A percentile compares a stretch with the other conserved stretches of the same genome.
Evolutionary conservation across 2,329 filamentous ascomycete species (phyloP).

Genomic region (Cladorrhinum sp.): DNA sequence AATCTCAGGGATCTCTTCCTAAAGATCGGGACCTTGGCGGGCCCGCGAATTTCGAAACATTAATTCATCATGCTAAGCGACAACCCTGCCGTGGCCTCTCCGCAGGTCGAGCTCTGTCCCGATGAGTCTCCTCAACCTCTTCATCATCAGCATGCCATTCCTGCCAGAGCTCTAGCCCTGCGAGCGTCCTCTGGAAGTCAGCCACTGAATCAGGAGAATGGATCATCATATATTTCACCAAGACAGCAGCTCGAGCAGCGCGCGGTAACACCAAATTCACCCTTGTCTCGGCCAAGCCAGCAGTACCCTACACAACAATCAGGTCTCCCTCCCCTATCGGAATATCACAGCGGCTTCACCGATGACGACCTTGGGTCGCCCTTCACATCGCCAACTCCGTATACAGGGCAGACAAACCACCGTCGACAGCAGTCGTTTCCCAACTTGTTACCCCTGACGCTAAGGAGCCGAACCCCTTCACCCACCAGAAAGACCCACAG

Average conservation of each 20-base stretch:
- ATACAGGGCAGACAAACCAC: conserved; percentile 28
- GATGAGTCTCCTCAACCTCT: conserved; percentile 1
- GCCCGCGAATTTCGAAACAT: conserved; percentile 34
- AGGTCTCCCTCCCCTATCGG: conserved; percentile 31
- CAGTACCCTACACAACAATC: conserved; percentile 14
- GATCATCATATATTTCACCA: conserved; percentile 20
- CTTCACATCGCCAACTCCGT: conserved; percentile 18
- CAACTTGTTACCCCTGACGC: conserved; percentile 33
- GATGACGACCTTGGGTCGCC: conserved; percentile 26
- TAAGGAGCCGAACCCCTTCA: conserved; percentile 31
- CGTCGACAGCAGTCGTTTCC: conserved; percentile 38
- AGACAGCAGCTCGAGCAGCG: conserved; percentile 23
- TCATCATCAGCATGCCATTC: conserved; percentile 11
- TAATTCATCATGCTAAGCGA: conserved; percentile 39
- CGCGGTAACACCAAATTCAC: conserved; percentile 16
- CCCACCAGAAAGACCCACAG: conserved; percentile 28
- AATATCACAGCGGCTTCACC: conserved; percentile 35
- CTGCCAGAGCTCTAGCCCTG: conserved; percentile 16
- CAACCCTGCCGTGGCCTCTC: conserved; percentile 28
- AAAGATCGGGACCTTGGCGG: conserved; percentile 15
- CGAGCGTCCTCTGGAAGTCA: conserved; percentile 21
- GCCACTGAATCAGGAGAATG: conserved; percentile 19
- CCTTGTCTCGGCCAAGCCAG: conserved; percentile 13
- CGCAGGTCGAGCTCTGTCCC: conserved; percentile 23
- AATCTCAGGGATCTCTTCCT: conserved; percentile 21